Evolutionary conservation across 768 basidiomycete genomes (phyloP).

Genomic region (Boletus insuetus): DNA sequence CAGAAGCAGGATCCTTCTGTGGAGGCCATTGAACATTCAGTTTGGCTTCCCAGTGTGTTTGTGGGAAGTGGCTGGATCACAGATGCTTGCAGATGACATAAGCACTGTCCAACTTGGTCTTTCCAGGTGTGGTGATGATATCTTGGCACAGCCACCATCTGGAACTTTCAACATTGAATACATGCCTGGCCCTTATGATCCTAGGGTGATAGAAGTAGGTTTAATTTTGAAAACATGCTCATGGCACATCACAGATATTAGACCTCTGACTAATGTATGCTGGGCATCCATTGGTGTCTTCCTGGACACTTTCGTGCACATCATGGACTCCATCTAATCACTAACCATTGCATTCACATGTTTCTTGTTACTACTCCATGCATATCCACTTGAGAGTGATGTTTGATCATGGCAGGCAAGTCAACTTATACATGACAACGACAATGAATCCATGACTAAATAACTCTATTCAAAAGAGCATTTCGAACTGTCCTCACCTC

Average conservation of each 20-base stretch:
- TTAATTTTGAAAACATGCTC: too few relatives aligned
- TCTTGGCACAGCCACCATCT: slow-evolving; percentile 9
- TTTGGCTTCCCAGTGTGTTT: slow-evolving; percentile 31
- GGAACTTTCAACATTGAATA: slow-evolving; percentile 23
- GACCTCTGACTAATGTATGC: slow-evolving; percentile 33
- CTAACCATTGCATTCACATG: too few relatives aligned
- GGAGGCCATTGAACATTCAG: slow-evolving; percentile 25
- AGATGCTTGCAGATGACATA: slow-evolving; percentile 50
- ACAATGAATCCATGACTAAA: too few relatives aligned
- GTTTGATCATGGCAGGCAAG: slow-evolving; percentile 21
- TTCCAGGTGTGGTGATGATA: slow-evolving; percentile 41
- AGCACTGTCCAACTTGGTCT: slow-evolving; percentile 55
- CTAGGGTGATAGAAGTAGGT: too few relatives aligned
- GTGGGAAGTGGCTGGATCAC: slow-evolving; percentile 31
- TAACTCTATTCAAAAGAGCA: slow-evolving; percentile 25
- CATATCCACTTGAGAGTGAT: too few relatives aligned
- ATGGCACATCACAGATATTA: slow-evolving; percentile 35
- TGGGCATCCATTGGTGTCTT: slow-evolving; percentile 33
- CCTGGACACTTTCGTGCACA: slow-evolving; percentile 26
- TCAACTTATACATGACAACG: not conserved
- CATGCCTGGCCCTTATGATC: slow-evolving; percentile 23
- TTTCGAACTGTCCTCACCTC: slow-evolving; percentile 58
- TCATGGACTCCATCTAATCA: slow-evolving; percentile 20
- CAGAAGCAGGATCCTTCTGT: slow-evolving; percentile 14
- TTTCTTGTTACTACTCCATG: too few relatives aligned